Conservation (phyloP, 371 early-diverging fungal genomes). For the Syncephalastrum sp. region DNA sequence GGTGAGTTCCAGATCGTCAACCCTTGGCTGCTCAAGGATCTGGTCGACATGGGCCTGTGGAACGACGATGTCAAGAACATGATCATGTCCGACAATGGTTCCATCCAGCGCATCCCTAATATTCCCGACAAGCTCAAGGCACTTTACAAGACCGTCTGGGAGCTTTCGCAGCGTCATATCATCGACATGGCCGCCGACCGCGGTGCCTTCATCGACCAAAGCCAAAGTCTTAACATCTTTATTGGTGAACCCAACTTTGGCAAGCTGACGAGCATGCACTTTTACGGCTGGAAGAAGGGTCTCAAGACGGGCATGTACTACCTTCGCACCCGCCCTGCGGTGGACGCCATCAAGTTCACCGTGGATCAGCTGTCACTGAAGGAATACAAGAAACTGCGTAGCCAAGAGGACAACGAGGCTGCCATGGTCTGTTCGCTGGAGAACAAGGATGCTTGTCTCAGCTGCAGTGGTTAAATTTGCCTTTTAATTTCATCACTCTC, state of each 20-base stretch:
- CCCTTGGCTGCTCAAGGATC: constrained; percentile 92
- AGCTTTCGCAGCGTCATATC: constrained; percentile 89
- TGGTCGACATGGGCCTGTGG: constrained; percentile 95
- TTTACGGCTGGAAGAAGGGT: constrained; percentile 98
- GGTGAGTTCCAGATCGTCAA: constrained; percentile 99
- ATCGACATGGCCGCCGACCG: constrained; percentile 93
- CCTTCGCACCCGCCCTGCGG: constrained; percentile 95
- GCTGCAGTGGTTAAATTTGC: constrained; percentile 77
- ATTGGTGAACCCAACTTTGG: constrained; percentile 90
- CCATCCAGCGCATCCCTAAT: constrained; percentile 73
- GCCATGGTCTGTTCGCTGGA: constrained; percentile 84
- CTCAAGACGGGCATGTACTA: constrained; percentile 99
- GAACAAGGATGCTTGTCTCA: constrained; percentile 89
- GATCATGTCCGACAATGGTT: constrained; percentile 96
- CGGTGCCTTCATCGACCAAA: constrained; percentile 98
- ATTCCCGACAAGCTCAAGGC: constrained; percentile 94
- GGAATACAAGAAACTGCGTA: constrained; percentile 15
- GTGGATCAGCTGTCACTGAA: constrained; percentile 64
- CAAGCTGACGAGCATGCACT: constrained; percentile 98
- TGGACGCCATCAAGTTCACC: constrained; percentile 97
- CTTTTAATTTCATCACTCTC: too few relatives aligned
- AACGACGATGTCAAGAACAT: constrained; percentile 95
- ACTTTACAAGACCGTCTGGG: constrained; percentile 99
- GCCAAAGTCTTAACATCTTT: constrained; percentile 98
- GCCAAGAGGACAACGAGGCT: constrained; percentile 42